A percentile compares a stretch with the other conserved stretches of the same genome.
phyloP scores from a whole-genome alignment of 306 rosid genomes.

The Oxytropis ochrocephala region DNA sequence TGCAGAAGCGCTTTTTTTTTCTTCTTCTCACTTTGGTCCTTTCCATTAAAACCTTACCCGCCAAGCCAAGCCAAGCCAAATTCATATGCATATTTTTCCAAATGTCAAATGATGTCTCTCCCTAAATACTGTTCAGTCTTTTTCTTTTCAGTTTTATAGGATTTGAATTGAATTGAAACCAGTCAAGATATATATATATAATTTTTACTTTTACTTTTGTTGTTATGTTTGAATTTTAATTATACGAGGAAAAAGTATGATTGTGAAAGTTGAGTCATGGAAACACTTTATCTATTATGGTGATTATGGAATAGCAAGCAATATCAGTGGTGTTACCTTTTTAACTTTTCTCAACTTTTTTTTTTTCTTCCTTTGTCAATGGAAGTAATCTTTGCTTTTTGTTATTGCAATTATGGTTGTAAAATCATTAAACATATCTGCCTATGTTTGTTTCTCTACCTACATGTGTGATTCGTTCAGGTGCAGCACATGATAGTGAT shows the following conservation, averaged over 20 bases:
- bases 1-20: slow-evolving; percentile 66
- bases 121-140: slow-evolving; percentile 46
- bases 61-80: slow-evolving; percentile 6
- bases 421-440: slow-evolving; percentile 26
- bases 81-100: slow-evolving; percentile 37
- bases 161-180: slow-evolving; percentile 35
- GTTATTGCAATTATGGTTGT: slow-evolving; percentile 39
- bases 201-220: not conserved
- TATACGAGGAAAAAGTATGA: slow-evolving; percentile 55
- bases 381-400: slow-evolving; percentile 44
- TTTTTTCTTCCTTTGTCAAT: slow-evolving; percentile 33
- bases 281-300: slow-evolving; percentile 40
- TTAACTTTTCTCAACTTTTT: slow-evolving; percentile 23
- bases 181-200: slow-evolving; percentile 25
- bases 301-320: slow-evolving; percentile 45
- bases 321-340: slow-evolving; percentile 45
- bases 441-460: slow-evolving; percentile 31
- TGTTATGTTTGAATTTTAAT: slow-evolving; percentile 40
- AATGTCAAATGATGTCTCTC: slow-evolving; percentile 33
- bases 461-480: slow-evolving; percentile 40
- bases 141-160: slow-evolving; percentile 43
- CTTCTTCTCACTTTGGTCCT: not conserved
- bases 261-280: slow-evolving; percentile 53
- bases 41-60: slow-evolving; percentile 24
- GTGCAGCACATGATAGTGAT: slow-evolving; percentile 42